Conservation (phyloP, 495 filamentous ascomycete genomes). For the Aspergillus steynii region DNA sequence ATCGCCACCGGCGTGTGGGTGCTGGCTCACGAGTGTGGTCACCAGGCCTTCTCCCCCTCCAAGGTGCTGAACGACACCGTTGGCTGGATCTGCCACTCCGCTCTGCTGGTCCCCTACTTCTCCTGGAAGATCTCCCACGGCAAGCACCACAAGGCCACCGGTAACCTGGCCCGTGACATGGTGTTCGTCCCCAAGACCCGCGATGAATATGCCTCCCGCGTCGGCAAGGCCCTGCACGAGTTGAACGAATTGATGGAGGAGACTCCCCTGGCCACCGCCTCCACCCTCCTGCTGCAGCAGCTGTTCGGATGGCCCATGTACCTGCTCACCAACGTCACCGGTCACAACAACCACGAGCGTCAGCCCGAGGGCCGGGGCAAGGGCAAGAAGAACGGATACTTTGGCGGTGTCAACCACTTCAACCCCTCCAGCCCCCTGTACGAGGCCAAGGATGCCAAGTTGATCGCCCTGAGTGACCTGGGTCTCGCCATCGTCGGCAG, state of each 20-base stretch:
- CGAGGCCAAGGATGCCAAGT: conserved; percentile 81
- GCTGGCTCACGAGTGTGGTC: conserved; percentile 72
- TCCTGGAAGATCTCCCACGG: conserved; percentile 92
- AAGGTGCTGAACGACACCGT: conserved; percentile 81
- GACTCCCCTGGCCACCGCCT: conserved; percentile 79
- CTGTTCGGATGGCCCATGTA: conserved; percentile 89
- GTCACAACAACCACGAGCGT: conserved; percentile 87
- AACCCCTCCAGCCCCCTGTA: conserved; percentile 83
- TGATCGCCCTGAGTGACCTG: conserved; percentile 81
- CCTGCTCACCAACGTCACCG: conserved; percentile 79
- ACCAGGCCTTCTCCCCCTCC: conserved; percentile 80
- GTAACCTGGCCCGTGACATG: conserved; percentile 95
- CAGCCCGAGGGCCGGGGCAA: conserved; percentile 84
- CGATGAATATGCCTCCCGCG: conserved; percentile 66
- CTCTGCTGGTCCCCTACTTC: conserved; percentile 83
- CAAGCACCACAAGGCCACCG: conserved; percentile 96
- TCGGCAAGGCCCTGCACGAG: conserved; percentile 73
- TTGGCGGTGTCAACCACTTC: conserved; percentile 91
- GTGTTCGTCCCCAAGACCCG: conserved; percentile 91
- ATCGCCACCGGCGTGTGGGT: conserved; percentile 71
- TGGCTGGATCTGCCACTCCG: conserved; percentile 81
- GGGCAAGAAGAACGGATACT: conserved; percentile 84
- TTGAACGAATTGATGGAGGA: conserved; percentile 88
- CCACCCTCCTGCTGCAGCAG: conserved; percentile 78
- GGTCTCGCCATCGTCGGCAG: conserved; percentile 63